Evolutionary conservation across 2,329 filamentous ascomycete genomes (phyloP), one percentile per base, ranked within the genome.

Genomic region (Colletotrichum euphorbiae): DNA sequence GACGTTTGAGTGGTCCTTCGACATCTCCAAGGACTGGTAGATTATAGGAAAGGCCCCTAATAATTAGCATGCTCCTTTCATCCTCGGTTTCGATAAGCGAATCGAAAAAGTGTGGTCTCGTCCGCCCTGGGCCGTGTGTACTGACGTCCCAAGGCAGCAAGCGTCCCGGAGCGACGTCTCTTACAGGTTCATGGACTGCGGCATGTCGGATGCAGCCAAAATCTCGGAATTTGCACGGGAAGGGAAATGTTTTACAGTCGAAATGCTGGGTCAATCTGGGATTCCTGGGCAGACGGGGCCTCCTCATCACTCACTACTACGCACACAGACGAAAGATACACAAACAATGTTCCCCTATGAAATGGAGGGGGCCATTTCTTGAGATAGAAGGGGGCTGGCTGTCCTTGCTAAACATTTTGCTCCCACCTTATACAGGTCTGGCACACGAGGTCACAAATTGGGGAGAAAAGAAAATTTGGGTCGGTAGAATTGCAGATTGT

Each of bases 1-100:
- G 71, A 86, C 91, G 78, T 99, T 99, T 80, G 92, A 97, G 76
- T 99, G 96, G 96, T 90, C 91, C 70, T 98, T 99, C 76, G 92
- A 98, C 77, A 97, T 99, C 79, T 87, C 91, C 82, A 99, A 98
- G 88, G 93, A 97, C 79, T 98, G 96, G 96, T 93, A 90, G 73
- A 74, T 33, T 8, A 24, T 36, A 65, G 17, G 15, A 40, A 7
- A 31, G 28, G 6, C 48, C 28, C 19, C 12, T 40, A n/a, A 56
- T 28, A 42, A 31, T 13, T 31, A 19, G 28, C 38, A 31, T 33
- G 38, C 52, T 28, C 12, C 17, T 56, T 33, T 43, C 38, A 28
- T 24, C 21, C 15, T 28, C 38, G 36, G 42, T n/a, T 19, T 28
- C 21, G n/a, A 33, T 13, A 9, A 12, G 5, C 28, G 28, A 51